phyloP scores from a whole-genome alignment of 805 yeast genomes.

The Candida railenensis region DNA sequence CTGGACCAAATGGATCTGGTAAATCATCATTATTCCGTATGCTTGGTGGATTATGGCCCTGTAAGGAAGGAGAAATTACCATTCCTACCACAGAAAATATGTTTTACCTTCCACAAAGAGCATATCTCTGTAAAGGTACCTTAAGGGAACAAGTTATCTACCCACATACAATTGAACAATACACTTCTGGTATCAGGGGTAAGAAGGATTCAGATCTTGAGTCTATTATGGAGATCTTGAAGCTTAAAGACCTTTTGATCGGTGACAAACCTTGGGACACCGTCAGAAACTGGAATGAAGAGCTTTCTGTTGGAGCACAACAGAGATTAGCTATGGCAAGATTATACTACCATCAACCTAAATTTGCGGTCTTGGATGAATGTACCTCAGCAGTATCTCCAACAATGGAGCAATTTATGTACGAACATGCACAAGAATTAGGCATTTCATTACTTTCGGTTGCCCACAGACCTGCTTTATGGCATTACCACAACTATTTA shows the following conservation, averaged over 20 bases:
- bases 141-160: conserved; percentile 87
- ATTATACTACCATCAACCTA: conserved; percentile 85
- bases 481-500: conserved; percentile 86
- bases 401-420: conserved; percentile 87
- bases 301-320: conserved; percentile 86
- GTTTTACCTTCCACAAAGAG: conserved; percentile 90
- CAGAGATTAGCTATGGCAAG: conserved; percentile 93
- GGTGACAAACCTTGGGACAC: conserved; percentile 55
- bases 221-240: conserved; percentile 54
- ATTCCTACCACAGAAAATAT: conserved; percentile 67
- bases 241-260: conserved; percentile 55
- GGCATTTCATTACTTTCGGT: conserved; percentile 86
- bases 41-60: conserved; percentile 93
- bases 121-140: conserved; percentile 78
- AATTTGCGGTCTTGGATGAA: conserved; percentile 92
- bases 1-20: conserved; percentile 97
- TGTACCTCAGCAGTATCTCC: conserved; percentile 94
- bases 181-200: conserved; percentile 26
- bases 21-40: conserved; percentile 89
- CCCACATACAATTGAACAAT: conserved; percentile 70
- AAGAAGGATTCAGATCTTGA: conserved; percentile 50
- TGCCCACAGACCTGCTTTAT: conserved; percentile 86
- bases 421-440: conserved; percentile 71
- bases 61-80: conserved; percentile 53
- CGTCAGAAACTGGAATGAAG: conserved; percentile 82